Percentiles rank a stretch among this genome's conserved stretches.
Evolutionary conservation across 768 basidiomycete genomes (phyloP).

Genomic region (Leccinum arenicola): DNA sequence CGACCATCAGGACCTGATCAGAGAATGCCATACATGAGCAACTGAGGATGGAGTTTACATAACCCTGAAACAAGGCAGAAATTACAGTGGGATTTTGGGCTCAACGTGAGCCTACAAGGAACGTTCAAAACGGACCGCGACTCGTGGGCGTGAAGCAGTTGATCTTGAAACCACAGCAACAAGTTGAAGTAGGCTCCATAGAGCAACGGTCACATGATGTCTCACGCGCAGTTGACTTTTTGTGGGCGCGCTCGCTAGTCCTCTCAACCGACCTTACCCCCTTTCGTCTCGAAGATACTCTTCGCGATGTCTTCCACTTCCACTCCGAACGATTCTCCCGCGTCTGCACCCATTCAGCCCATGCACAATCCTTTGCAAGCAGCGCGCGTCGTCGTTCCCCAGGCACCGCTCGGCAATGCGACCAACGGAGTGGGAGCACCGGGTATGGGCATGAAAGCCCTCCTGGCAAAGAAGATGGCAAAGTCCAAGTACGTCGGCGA

Average conservation of each 20-base stretch:
- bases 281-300: background rate
- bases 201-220: constrained; percentile 23
- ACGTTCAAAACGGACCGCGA: too few species aligned
- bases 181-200: background rate
- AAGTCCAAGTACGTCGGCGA: constrained; percentile 68
- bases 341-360: constrained; percentile 63
- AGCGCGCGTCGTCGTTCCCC: constrained; percentile 73
- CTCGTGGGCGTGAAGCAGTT: background rate
- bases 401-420: constrained; percentile 74
- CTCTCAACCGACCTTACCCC: constrained; percentile 1
- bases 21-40: background rate
- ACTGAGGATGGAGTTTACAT: background rate
- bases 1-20: background rate
- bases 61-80: background rate
- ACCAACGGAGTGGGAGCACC: constrained; percentile 53
- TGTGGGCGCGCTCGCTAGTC: constrained; percentile 12
- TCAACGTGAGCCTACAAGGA: background rate
- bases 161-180: background rate
- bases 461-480: constrained; percentile 91
- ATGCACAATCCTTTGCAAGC: constrained; percentile 84
- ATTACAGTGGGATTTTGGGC: background rate
- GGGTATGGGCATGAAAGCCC: constrained; percentile 85
- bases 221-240: constrained; percentile 29
- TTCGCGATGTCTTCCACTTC: constrained; percentile 51
- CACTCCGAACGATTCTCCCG: constrained; percentile 68